These are phyloP conservation scores for Bipolaris zeicola DNA, from an alignment of 2,329 filamentous ascomycete genomes.

Conservation along the genomic window DNA sequence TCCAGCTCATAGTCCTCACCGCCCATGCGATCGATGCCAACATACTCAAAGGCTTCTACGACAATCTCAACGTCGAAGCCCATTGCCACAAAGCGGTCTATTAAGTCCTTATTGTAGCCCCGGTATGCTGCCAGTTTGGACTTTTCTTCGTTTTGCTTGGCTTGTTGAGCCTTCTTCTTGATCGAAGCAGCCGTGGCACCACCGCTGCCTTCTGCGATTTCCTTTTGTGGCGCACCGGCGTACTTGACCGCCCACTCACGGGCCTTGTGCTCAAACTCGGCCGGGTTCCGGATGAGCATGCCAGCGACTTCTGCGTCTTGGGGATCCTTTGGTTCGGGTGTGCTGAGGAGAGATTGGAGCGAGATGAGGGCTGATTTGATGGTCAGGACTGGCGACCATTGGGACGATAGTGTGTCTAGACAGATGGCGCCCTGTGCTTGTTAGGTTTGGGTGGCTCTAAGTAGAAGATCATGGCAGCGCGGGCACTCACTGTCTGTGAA, in stretches of 20 bases:
- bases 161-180: conserved; percentile 59
- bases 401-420: conserved; percentile 84
- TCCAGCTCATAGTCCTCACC: conserved; percentile 86
- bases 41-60: conserved; percentile 79
- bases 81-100: conserved; percentile 87
- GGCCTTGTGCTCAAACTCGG: conserved; percentile 79
- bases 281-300: conserved; percentile 81
- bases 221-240: conserved; percentile 72
- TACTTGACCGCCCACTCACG: conserved; percentile 88
- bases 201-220: conserved; percentile 60
- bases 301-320: conserved; percentile 94
- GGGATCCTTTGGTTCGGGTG: conserved; percentile 92
- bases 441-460: conserved; percentile 25
- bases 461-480: no score
- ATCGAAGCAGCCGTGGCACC: conserved; percentile 60
- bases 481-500: conserved; percentile 77
- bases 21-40: conserved; percentile 78
- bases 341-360: conserved; percentile 88
- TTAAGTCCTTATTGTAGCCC: conserved; percentile 83
- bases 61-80: conserved; percentile 89
- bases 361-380: conserved; percentile 95
- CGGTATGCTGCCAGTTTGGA: conserved; percentile 68
- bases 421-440: conserved; percentile 86
- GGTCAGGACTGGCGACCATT: conserved; percentile 95
- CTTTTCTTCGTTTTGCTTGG: conserved; percentile 64